These are phyloP conservation scores for Artemisia argyi DNA, from an alignment of 129 eudicot genomes.

Conservation along the genomic window DNA sequence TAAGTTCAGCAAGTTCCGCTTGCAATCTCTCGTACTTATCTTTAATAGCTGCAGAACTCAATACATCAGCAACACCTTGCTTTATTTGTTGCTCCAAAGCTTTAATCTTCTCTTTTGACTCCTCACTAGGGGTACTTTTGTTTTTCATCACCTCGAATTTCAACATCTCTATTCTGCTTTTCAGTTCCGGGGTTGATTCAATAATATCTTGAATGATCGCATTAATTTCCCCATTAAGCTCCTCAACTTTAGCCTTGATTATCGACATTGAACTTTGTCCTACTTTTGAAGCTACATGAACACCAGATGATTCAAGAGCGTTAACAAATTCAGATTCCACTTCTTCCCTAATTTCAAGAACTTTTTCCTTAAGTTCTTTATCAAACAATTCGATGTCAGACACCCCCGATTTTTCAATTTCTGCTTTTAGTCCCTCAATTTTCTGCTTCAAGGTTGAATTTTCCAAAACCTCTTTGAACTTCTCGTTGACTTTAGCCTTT, in stretches of 20 bases:
- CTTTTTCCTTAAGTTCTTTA: conserved; percentile 50
- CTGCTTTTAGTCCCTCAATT: conserved; percentile 48
- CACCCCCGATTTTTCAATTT: conserved; percentile 46
- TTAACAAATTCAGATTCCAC: conserved; percentile 49
- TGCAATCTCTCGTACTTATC: conserved; percentile 54
- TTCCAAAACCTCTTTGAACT: conserved; percentile 27
- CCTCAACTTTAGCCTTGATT: conserved; percentile 44
- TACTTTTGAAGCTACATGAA: conserved; percentile 40
- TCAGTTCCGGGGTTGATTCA: conserved; percentile 58
- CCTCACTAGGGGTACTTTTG: conserved; percentile 48
- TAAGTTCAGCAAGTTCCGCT: conserved; percentile 52
- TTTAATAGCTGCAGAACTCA: conserved; percentile 45
- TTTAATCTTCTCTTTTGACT: conserved; percentile 57
- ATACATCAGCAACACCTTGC: conserved; percentile 52
- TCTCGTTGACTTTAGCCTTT: conserved; percentile 30
- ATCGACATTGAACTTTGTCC: conserved; percentile 29
- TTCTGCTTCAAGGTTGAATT: conserved; percentile 59
- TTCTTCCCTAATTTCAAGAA: conserved; percentile 48
- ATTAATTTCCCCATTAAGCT: conserved; percentile 50
- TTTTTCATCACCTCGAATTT: conserved; percentile 50
- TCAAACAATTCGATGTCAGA: conserved; percentile 36
- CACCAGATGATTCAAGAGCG: conserved; percentile 48
- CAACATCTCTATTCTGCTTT: conserved; percentile 54
- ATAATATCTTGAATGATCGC: conserved; percentile 50
- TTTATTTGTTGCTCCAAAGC: conserved; percentile 54